phyloP scores from a whole-genome alignment of 2,329 filamentous ascomycete genomes.

The Cryphonectria carpinicola region DNA sequence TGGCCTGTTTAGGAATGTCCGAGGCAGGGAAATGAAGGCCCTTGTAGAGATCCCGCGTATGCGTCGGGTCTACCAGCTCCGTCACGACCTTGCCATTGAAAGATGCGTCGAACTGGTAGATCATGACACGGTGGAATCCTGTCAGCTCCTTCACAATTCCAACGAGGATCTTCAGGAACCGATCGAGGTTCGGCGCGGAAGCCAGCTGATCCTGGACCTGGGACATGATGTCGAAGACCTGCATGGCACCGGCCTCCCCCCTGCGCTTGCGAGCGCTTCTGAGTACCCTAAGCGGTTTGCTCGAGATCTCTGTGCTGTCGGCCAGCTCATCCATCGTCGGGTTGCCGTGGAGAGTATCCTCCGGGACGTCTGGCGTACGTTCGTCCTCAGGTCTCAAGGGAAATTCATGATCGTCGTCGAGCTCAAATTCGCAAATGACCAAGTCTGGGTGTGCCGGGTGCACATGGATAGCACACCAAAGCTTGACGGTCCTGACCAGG shows the following conservation, averaged over 20 bases:
- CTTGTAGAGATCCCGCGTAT: constrained; percentile 83
- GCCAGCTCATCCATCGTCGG: constrained; percentile 75
- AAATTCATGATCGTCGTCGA: constrained; percentile 74
- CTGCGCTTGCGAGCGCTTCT: constrained; percentile 74
- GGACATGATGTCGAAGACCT: constrained; percentile 89
- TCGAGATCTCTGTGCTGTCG: constrained; percentile 75
- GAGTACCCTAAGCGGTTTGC: constrained; percentile 76
- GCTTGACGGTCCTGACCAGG: constrained; percentile 59
- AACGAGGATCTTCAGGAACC: constrained; percentile 78
- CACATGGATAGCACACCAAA: constrained; percentile 88
- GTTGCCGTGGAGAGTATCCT: constrained; percentile 74
- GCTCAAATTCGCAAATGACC: constrained; percentile 86
- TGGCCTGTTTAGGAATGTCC: constrained; percentile 82
- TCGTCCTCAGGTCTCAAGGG: constrained; percentile 69
- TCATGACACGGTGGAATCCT: constrained; percentile 89
- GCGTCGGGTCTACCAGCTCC: constrained; percentile 79
- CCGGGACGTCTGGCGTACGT: constrained; percentile 62
- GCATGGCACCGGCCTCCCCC: constrained; percentile 82
- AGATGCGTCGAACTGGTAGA: constrained; percentile 83
- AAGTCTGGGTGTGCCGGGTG: constrained; percentile 69
- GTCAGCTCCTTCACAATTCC: constrained; percentile 89
- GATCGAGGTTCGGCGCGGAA: constrained; percentile 69
- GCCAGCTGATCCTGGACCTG: constrained; percentile 88
- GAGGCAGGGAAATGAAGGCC: constrained; percentile 87
- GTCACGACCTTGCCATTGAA: constrained; percentile 89